These are phyloP conservation scores for Hypoxylon trugodes DNA, from an alignment of 495 filamentous ascomycete species.

Conservation along the genomic window DNA sequence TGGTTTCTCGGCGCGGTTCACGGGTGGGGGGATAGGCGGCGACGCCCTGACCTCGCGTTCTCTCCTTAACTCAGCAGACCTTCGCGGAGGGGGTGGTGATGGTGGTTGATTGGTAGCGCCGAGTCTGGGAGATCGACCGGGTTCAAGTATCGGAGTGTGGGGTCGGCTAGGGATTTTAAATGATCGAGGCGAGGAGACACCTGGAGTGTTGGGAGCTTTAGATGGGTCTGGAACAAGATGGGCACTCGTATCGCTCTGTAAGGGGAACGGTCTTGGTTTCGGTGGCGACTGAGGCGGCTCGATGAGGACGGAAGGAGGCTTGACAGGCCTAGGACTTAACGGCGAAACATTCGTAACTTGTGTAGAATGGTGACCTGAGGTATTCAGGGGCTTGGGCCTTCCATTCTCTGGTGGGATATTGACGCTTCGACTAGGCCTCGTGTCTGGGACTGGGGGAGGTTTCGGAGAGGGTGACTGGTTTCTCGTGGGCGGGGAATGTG, in stretches of 20 bases:
- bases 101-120: slow-evolving; percentile 55
- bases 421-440: slow-evolving; percentile 50
- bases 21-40: slow-evolving; percentile 67
- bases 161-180: slow-evolving; percentile 63
- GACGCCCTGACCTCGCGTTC: slow-evolving; percentile 50
- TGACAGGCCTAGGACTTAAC: slow-evolving; percentile 60
- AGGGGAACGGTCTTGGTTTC: slow-evolving; percentile 51
- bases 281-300: slow-evolving; percentile 81
- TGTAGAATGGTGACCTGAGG: slow-evolving; percentile 34
- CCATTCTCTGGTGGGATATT: slow-evolving; percentile 35
- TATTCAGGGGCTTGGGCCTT: slow-evolving; percentile 33
- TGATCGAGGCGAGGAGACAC: slow-evolving; percentile 58
- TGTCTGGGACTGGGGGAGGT: slow-evolving; percentile 62
- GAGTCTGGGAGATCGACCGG: slow-evolving; percentile 53
- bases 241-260: slow-evolving; percentile 48
- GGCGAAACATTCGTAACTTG: slow-evolving; percentile 46
- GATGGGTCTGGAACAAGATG: slow-evolving; percentile 59
- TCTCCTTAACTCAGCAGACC: slow-evolving; percentile 59
- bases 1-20: slow-evolving; percentile 86
- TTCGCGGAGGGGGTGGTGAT: slow-evolving; percentile 62
- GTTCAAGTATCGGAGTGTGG: slow-evolving; percentile 58
- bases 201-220: slow-evolving; percentile 55
- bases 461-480: slow-evolving; percentile 52
- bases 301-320: slow-evolving; percentile 74
- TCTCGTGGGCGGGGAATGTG: slow-evolving; percentile 40